Percentiles rank a stretch among this genome's conserved stretches.
Evolutionary conservation across 768 basidiomycete genomes (phyloP).

Genomic region (Cystobasidium ongulense): DNA sequence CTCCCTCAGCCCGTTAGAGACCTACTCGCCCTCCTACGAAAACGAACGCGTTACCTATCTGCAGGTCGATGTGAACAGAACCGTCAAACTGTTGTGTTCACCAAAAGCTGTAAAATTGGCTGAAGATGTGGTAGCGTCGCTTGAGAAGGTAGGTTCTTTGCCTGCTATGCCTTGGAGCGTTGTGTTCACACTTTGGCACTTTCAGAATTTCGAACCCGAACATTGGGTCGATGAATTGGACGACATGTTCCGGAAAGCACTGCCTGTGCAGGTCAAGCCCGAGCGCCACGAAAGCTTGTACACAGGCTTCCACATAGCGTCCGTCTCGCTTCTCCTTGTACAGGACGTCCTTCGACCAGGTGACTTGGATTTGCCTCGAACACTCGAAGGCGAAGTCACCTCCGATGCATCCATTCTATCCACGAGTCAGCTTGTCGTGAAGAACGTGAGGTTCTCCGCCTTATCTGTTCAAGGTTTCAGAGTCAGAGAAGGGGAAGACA

Average conservation of each 20-base stretch:
- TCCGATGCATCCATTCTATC: constrained; percentile 26
- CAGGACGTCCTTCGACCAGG: constrained; percentile 35
- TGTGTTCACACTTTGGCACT: not conserved
- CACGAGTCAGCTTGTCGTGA: constrained; percentile 7
- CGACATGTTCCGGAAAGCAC: not conserved
- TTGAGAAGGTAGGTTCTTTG: constrained; percentile 16
- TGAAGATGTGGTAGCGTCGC: not conserved
- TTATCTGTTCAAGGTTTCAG: not conserved
- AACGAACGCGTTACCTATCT: not conserved
- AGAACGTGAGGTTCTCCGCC: not conserved
- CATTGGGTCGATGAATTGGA: constrained; percentile 32
- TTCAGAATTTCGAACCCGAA: constrained; percentile 29
- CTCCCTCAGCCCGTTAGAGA: not conserved
- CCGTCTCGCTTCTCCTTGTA: constrained; percentile 12
- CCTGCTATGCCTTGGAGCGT: not conserved
- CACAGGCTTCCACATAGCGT: not conserved
- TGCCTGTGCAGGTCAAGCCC: not conserved
- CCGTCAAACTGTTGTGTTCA: not conserved
- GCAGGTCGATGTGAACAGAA: not conserved
- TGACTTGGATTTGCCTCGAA: not conserved
- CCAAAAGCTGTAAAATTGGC: not conserved
- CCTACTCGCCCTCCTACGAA: not conserved
- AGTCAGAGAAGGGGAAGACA: not conserved
- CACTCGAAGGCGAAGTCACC: not conserved
- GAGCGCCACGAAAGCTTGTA: not conserved